A percentile compares a stretch with the other conserved stretches of the same genome.
Evolutionary conservation across 768 basidiomycete species (phyloP).

Genomic region (Boletales sp.): DNA sequence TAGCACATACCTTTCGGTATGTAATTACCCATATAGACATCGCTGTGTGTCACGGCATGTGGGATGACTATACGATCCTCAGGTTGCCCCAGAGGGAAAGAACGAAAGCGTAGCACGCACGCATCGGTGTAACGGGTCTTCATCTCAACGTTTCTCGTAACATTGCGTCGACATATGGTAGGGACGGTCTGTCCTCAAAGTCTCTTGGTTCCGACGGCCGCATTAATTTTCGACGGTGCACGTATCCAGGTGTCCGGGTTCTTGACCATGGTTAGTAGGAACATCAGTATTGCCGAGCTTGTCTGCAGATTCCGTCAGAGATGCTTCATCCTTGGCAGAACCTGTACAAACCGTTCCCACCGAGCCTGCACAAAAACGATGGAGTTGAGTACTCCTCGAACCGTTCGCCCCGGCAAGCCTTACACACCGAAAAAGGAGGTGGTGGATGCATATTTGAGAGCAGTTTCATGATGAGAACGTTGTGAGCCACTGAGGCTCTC

Average conservation of each 20-base stretch:
- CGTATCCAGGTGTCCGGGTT: background rate
- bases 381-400: too few relatives aligned
- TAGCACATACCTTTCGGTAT: background rate
- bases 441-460: constrained; percentile 8
- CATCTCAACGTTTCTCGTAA: background rate
- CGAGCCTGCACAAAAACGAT: background rate
- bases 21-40: background rate
- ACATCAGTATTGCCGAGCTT: background rate
- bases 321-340: too few relatives aligned
- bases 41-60: background rate
- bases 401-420: too few relatives aligned
- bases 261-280: background rate
- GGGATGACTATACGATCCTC: background rate
- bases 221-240: background rate
- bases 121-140: background rate
- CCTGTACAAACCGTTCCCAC: background rate
- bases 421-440: constrained; percentile 9
- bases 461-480: background rate
- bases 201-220: background rate
- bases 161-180: background rate
- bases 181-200: background rate
- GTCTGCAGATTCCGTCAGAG: background rate
- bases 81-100: too few relatives aligned
- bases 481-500: constrained; percentile 2
- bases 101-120: background rate